These are phyloP conservation scores for Podospora appendiculata DNA, from an alignment of 495 filamentous ascomycete species.

Conservation along the genomic window DNA sequence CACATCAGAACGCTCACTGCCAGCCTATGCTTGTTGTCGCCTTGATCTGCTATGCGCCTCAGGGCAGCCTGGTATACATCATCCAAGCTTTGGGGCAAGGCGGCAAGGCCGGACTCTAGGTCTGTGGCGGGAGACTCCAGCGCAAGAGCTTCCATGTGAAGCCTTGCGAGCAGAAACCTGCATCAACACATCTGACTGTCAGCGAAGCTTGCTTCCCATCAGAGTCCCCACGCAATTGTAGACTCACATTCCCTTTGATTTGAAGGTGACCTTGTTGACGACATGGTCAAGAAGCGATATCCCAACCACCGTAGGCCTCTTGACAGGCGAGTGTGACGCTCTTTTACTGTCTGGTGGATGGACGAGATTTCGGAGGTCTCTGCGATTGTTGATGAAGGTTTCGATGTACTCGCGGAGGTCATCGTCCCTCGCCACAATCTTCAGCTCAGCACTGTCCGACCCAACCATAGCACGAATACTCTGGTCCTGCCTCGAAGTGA, in stretches of 20 bases:
- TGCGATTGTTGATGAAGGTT: not conserved
- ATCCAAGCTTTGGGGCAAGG: not conserved
- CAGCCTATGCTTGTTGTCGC: not conserved
- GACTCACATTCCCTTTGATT: not conserved
- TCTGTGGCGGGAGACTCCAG: too few species aligned
- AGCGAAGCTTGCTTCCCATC: too few species aligned
- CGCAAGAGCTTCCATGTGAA: not conserved
- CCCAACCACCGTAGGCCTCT: not conserved
- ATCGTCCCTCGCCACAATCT: not conserved
- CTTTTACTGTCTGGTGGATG: not conserved
- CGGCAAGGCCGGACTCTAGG: not conserved
- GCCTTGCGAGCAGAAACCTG: conserved; percentile 1
- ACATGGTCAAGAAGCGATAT: not conserved
- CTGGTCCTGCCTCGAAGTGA: not conserved
- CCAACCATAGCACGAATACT: not conserved
- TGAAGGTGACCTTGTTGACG: not conserved
- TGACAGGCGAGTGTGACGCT: too few species aligned
- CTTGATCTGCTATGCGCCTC: not conserved
- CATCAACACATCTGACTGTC: not conserved
- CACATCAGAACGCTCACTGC: not conserved
- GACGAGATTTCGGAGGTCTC: not conserved
- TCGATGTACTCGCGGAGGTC: not conserved
- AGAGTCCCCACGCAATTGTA: too few species aligned
- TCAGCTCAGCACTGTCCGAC: not conserved
- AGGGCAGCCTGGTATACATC: not conserved